Base-by-base conservation (phyloP, 176 grass and related monocot species). In the Avena insularis region DNA sequence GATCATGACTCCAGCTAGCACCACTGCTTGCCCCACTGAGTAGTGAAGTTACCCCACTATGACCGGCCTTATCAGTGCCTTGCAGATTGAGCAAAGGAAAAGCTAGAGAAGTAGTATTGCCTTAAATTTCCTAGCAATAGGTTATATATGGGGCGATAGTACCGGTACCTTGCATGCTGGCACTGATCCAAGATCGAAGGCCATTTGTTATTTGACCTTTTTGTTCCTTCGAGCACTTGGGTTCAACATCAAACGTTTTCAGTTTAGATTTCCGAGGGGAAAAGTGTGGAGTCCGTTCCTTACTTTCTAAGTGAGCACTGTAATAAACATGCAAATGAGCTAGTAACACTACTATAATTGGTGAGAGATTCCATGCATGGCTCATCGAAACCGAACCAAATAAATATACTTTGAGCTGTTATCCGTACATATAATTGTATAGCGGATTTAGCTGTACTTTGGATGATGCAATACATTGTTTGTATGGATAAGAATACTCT, bases 71-170 rank as follows among this genome's bases (percentile, higher is more conserved):
- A 25, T 25, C 25, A 33, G 25, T 90, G 63, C 49, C 83, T 86
- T 90, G 71, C 69, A 61, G 58, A 61, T 38, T 14, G 83, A 70
- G 83, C 83, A 90, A 77, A 86, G 87, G 66, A 75, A 65, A 80
- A 2, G 36, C 31, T 54, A 40, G 38, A 13, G 4, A 78, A 49
- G 77, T 86, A 38, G 45, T 43, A 43, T 6, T 40, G 31, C 5
- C 6, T 6, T 29, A 40, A 45, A 23, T 25, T 75, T 35, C 67
- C 36, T 80, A 38, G 40, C 40, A 43, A 43, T 43, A 43, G 54
- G 76, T 66, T 77, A 89, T 3, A 2, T 31, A 31, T 31, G 33
- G 50, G 38, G 75, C 69, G 17, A 0, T 51, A n/a, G n/a, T 62
- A 71, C 12, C 36, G 15, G 25, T 66, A 35, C 27, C 51, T 25